Evolutionary conservation across 2,329 filamentous ascomycete species (phyloP).

Genomic region (Clarireedia sp.): DNA sequence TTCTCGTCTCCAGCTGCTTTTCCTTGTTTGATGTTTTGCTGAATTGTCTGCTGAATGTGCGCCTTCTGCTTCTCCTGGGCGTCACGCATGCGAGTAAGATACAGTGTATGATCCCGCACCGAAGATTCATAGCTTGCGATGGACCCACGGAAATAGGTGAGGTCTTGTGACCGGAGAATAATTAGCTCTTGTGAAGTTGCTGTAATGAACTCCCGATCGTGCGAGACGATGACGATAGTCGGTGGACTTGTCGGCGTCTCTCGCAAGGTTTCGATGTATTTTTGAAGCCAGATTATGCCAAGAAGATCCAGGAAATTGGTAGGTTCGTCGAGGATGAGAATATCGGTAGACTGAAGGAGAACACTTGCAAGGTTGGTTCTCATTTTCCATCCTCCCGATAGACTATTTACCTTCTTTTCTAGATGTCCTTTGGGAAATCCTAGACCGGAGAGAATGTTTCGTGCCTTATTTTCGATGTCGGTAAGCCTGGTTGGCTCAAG

Average conservation of each 20-base stretch:
- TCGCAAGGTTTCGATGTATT: conserved; percentile 53
- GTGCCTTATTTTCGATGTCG: conserved; percentile 58
- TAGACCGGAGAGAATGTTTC: conserved; percentile 44
- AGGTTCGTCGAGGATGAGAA: conserved; percentile 76
- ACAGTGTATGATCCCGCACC: conserved; percentile 57
- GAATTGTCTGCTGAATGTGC: conserved; percentile 72
- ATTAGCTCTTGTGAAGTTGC: conserved; percentile 69
- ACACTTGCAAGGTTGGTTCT: conserved; percentile 56
- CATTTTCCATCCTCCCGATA: conserved; percentile 76
- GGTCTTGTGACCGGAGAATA: conserved; percentile 61
- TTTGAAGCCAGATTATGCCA: conserved; percentile 78
- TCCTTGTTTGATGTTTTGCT: conserved; percentile 65
- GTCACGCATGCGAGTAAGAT: conserved; percentile 69
- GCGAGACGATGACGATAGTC: conserved; percentile 72
- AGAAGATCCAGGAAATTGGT: conserved; percentile 81
- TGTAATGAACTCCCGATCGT: conserved; percentile 75
- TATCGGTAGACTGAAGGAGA: conserved; percentile 65
- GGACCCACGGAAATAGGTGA: conserved; percentile 70
- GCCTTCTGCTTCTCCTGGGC: conserved; percentile 73
- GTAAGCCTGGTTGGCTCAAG: conserved; percentile 58
- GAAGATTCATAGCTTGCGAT: conserved; percentile 64
- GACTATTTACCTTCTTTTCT: conserved; percentile 48
- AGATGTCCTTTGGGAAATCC: conserved; percentile 61
- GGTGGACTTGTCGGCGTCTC: conserved; percentile 44
- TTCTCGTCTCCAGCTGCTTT: conserved; percentile 75